Conservation (phyloP, 164 flowering plant species). For the Aristolochia fimbriata region DNA sequence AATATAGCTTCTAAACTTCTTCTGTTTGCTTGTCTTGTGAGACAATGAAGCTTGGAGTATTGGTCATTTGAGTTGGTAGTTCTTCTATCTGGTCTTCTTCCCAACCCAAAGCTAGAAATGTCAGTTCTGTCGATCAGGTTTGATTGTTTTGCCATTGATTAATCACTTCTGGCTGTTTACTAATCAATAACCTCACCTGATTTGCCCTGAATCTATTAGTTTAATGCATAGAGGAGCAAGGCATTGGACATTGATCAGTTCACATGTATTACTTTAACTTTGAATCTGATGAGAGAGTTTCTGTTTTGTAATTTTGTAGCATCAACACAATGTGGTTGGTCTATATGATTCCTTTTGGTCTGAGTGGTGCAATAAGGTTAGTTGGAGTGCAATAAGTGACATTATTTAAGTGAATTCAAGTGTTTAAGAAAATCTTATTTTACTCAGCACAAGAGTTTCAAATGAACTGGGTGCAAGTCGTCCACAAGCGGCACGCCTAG, state of each 20-base stretch:
- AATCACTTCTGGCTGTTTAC: not conserved
- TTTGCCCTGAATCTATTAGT: too few relatives aligned
- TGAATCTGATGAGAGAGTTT: not conserved
- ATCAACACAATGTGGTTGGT: slow-evolving; percentile 13
- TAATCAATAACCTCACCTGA: too few relatives aligned
- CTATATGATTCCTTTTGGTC: slow-evolving; percentile 24
- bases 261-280: too few relatives aligned
- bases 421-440: not conserved
- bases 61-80: slow-evolving; percentile 23
- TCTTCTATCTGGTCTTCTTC: slow-evolving; percentile 22
- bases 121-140: slow-evolving; percentile 26
- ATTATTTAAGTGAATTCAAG: not conserved
- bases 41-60: slow-evolving; percentile 19
- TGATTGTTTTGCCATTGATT: not conserved
- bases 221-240: too few relatives aligned
- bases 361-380: slow-evolving; percentile 13
- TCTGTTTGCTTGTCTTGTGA: not conserved
- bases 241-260: too few relatives aligned
- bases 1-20: not conserved
- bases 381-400: not conserved
- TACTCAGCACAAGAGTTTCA: slow-evolving; percentile 48
- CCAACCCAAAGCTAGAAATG: slow-evolving; percentile 22
- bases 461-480: slow-evolving; percentile 52
- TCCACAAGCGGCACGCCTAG: slow-evolving; percentile 32
- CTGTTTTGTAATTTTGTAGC: slow-evolving; percentile 9